A percentile compares a stretch with the other conserved stretches of the same genome.
Conservation (phyloP, 1,139 yeast species). For the Pichia sp. region DNA sequence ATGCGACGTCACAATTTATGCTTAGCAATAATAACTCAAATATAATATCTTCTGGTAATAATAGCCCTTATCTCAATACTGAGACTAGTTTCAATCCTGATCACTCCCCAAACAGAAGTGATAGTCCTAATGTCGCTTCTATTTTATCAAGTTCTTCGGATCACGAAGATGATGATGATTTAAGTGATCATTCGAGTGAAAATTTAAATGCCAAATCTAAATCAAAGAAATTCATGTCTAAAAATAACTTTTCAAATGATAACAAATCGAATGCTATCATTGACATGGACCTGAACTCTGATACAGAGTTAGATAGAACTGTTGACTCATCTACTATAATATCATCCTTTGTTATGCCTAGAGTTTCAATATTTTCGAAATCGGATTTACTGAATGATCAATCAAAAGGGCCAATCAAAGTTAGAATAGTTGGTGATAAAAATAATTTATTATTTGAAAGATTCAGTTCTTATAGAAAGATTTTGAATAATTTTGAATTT, state of each 20-base stretch:
- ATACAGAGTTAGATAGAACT: slow-evolving; percentile 18
- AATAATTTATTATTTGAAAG: slow-evolving; percentile 18
- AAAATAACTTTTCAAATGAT: not conserved
- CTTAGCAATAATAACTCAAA: slow-evolving; percentile 9
- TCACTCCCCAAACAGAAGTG: slow-evolving; percentile 6
- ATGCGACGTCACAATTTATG: not conserved
- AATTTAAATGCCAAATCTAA: not conserved
- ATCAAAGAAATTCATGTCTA: not conserved
- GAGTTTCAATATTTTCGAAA: slow-evolving; percentile 17
- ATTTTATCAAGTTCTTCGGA: slow-evolving; percentile 28
- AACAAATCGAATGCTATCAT: not conserved
- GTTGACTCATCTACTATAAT: slow-evolving; percentile 24
- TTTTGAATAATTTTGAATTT: slow-evolving; percentile 24
- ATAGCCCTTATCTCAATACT: slow-evolving; percentile 7
- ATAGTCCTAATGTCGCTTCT: slow-evolving; percentile 25
- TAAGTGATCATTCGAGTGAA: not conserved
- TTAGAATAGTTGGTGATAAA: slow-evolving; percentile 26
- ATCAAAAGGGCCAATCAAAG: slow-evolving; percentile 10
- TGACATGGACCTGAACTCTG: slow-evolving; percentile 5
- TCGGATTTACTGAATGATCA: not conserved
- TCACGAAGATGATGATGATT: slow-evolving; percentile 19
- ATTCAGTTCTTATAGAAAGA: slow-evolving; percentile 24
- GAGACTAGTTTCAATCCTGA: not conserved
- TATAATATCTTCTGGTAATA: slow-evolving; percentile 11
- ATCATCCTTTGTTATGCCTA: slow-evolving; percentile 32